Percentiles rank a stretch among this genome's conserved stretches.
phyloP scores from a whole-genome alignment of 495 filamentous ascomycete genomes.

The Cercophora sp. region DNA sequence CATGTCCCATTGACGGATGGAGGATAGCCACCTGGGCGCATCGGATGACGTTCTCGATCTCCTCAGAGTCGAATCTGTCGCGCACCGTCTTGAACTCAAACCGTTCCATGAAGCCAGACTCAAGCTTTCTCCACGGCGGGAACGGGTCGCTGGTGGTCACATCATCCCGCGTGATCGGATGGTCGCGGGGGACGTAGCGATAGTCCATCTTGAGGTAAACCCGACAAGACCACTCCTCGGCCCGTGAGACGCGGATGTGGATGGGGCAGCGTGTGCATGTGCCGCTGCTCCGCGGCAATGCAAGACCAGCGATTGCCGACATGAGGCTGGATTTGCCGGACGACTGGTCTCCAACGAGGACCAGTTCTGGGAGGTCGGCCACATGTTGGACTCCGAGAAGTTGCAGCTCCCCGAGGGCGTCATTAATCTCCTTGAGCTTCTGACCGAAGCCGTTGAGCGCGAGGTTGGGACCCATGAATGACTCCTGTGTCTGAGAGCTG shows the following conservation, averaged over 20 bases:
- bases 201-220: conserved; percentile 60
- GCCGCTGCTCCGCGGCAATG: conserved; percentile 61
- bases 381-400: conserved; percentile 47
- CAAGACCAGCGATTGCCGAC: conserved; percentile 74
- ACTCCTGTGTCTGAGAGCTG: conserved; percentile 15
- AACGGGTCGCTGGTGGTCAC: conserved; percentile 41
- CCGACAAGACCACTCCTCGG: conserved; percentile 57
- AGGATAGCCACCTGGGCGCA: conserved; percentile 72
- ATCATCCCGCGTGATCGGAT: conserved; percentile 30
- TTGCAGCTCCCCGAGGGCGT: conserved; percentile 45
- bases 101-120: conserved; percentile 16
- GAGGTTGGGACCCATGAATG: conserved; percentile 31
- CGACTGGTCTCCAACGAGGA: conserved; percentile 75
- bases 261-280: conserved; percentile 76
- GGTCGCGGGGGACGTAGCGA: conserved; percentile 32
- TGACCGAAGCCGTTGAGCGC: conserved; percentile 40
- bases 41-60: conserved; percentile 56
- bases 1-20: conserved; percentile 48
- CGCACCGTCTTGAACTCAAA: conserved; percentile 43
- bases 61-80: conserved; percentile 33
- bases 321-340: conserved; percentile 79
- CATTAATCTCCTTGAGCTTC: conserved; percentile 43
- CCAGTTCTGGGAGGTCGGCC: conserved; percentile 67
- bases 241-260: conserved; percentile 66
- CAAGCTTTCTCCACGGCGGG: conserved; percentile 38